Evolutionary conservation across 1,139 yeast genomes (phyloP), one percentile per base, ranked within the genome.

Genomic region (Entelexis paramagnoliae): DNA sequence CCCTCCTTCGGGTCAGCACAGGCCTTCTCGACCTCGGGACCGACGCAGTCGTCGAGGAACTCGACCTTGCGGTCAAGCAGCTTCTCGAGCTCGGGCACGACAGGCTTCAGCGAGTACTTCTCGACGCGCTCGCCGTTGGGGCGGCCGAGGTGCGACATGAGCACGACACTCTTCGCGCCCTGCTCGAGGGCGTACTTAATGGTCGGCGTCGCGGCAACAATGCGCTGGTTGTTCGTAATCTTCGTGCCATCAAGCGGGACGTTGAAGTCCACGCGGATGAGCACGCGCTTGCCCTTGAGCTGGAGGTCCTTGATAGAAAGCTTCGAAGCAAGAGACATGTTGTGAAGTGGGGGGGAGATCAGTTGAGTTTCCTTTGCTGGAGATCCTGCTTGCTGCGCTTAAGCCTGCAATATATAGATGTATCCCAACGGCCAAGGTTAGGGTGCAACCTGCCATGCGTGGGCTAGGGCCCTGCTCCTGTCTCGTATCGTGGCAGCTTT

Each of bases 191-290:
- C 96, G 68, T 88, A 88, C 74, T 89, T 74, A 75, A 89, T 89
- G 62, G 97, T 88, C 70, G 97, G 97, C 65, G 89, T 75, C 60
- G 97, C 97, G 69, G 96, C 97, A 63, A 87, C 96, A 69, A 89
- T 91, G 75, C 97, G 83, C 76, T 89, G 96, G 76, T 89, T 89
- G 81, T 91, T 89, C 77, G 97, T 91, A 78, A 89, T 91, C 68
- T 82, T 87, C 66, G 78, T 80, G 62, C 96, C 97, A 68, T 89
- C 96, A 64, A 89, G 80, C 66, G 97, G 97, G 62, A 91, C 97
- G 74, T 91, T 89, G 81, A 89, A 89, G 74, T 89, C 75, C 62
- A 88, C 96, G 74, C 96, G 83, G 77, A 89, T 87, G 74, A 89
- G 87, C 67, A 89, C 97, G 68, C 95, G 80, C 78, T 88, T 88